Evolutionary conservation across 139 green algal species (phyloP), one percentile per base, ranked within the genome.

Genomic region (Prasinococcaceae sp.): DNA sequence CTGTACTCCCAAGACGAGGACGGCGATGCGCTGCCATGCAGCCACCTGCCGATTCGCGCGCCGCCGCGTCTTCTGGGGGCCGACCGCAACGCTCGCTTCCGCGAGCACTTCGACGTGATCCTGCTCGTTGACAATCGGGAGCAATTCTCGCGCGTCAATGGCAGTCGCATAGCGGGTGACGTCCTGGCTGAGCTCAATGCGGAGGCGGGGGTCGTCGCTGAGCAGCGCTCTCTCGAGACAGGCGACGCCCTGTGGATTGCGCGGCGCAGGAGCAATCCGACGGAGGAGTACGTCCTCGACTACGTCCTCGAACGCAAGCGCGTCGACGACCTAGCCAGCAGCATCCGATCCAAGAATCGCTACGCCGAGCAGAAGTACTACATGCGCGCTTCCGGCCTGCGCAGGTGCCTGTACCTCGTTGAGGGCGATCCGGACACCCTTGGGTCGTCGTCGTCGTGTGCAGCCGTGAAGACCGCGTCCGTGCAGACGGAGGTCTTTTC

Each of bases 241-340:
- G 65, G 65, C 6, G 65, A 74, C 38, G 65, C 41, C 2, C 4
- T 77, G n/a, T 83, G 77, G 73, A 20, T 85, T 6, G 76, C 70
- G 19, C 55, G 68, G 37, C 47, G 40, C n/a, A 71, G 47, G 61
- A 29, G 28, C 22, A 55, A 27, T 16, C 37, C 33, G 10, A 26
- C 23, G 16, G 76, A 75, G 2, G 68, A 83, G 63, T 88, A 74
- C 30, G 62, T 90, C 45, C 58, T 90, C 46, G 81, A 90, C 48
- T 77, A 58, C 9, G 35, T 92, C 0, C 2, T 84, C 40, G 82
- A 92, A 73, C 71, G 81, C 47, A 92, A 92, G 79, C 50, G 45
- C 19, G 24, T 66, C 8, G 32, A 61, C 14, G 82, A 92, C 60
- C 59, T 92, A 61, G 10, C 70, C 2, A 3, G 3, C 6, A 75